A percentile compares a stretch with the other conserved stretches of the same genome.
Evolutionary conservation across 257 asterid genomes (phyloP).

Genomic region (Prunella vulgaris): DNA sequence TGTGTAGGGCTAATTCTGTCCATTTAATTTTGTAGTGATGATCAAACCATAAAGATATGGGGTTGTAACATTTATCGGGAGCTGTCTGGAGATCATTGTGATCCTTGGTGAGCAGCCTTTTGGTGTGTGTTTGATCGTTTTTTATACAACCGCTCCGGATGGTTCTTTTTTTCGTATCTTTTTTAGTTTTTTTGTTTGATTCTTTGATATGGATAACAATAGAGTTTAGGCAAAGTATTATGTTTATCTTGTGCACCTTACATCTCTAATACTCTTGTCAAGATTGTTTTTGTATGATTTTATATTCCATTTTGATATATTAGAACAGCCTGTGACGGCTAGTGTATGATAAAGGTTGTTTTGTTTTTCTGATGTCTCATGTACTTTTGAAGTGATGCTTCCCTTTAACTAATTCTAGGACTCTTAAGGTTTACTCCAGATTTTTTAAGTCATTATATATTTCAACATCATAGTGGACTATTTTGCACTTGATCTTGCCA

Average conservation of each 20-base stretch:
- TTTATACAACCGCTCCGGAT: constrained; percentile 4
- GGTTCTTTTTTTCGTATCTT: background rate
- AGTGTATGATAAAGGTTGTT: no score
- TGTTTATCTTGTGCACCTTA: no score
- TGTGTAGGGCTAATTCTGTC: constrained; percentile 12
- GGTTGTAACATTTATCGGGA: constrained; percentile 37
- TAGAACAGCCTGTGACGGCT: no score
- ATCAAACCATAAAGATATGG: constrained; percentile 86
- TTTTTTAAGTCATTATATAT: no score
- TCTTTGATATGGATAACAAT: background rate
- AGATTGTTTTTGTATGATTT: no score
- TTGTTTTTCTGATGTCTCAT: no score
- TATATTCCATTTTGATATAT: no score
- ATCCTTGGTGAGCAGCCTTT: constrained; percentile 61
- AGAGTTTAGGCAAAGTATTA: background rate
- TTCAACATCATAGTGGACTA: background rate
- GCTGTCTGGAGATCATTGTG: constrained; percentile 42
- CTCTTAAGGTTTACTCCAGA: no score
- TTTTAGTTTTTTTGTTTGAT: background rate
- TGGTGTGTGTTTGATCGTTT: constrained; percentile 6
- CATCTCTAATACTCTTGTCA: no score
- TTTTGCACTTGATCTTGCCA: background rate
- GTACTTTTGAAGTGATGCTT: no score
- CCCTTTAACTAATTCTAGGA: no score
- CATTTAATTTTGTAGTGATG: constrained; percentile 58